Percentiles rank a stretch among this genome's conserved stretches.
phyloP scores from a whole-genome alignment of 331 rosid species.

The Spiraea crenata region DNA sequence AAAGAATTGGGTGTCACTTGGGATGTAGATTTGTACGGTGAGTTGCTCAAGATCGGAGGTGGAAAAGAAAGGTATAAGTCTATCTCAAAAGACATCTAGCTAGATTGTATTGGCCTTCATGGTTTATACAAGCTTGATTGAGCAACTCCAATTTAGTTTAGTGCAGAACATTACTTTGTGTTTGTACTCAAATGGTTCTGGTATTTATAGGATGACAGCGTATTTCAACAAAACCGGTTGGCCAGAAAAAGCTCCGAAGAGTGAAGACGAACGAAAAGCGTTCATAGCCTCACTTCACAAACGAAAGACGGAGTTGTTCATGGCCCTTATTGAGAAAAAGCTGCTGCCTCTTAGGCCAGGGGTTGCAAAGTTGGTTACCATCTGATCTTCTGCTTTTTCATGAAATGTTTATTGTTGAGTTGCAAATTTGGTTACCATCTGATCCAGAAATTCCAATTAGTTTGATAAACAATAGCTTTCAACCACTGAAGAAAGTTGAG shows the following conservation, averaged over 20 bases:
- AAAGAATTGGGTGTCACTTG: constrained; percentile 83
- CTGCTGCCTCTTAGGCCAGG: constrained; percentile 97
- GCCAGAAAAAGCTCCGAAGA: constrained; percentile 81
- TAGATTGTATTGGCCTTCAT: not conserved
- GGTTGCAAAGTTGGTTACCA: constrained; percentile 84
- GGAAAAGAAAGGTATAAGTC: constrained; percentile 84
- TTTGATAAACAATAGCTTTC: not conserved
- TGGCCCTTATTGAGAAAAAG: constrained; percentile 93
- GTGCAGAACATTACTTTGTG: not conserved
- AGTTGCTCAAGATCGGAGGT: constrained; percentile 97
- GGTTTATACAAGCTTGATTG: no score
- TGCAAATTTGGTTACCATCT: no score
- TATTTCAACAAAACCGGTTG: constrained; percentile 89
- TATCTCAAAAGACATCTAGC: not conserved
- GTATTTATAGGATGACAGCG: constrained; percentile 81
- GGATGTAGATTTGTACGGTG: constrained; percentile 97
- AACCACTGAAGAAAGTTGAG: not conserved
- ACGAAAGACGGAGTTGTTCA: constrained; percentile 88
- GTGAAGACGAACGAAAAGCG: constrained; percentile 73
- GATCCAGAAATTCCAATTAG: not conserved
- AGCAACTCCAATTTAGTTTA: not conserved
- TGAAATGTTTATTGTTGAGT: not conserved
- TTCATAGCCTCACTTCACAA: constrained; percentile 94
- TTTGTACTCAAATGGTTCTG: constrained; percentile 8
- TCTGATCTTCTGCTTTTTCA: constrained; percentile 28